A percentile compares a stretch with the other conserved stretches of the same genome.
Conservation (phyloP, 345 rosid genomes). For the Bretschneidera sinensis region DNA sequence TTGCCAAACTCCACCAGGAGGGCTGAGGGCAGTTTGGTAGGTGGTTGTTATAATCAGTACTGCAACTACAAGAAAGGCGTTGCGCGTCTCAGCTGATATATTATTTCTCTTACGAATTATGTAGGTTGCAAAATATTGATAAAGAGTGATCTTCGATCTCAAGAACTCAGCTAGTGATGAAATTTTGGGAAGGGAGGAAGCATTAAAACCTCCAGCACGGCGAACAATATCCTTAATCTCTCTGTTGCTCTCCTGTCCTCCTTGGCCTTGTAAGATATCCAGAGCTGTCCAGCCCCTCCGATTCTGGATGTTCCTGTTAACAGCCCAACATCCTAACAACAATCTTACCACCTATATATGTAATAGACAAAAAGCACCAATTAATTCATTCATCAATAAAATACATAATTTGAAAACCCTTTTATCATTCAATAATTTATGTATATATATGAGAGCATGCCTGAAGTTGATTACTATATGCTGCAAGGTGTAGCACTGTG, state of each 20-base stretch:
- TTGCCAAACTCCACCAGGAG: conserved; percentile 22
- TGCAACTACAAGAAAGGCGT: conserved; percentile 23
- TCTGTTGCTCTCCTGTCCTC: background rate
- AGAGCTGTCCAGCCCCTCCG: background rate
- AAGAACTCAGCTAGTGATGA: conserved; percentile 9
- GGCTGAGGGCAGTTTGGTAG: conserved; percentile 23
- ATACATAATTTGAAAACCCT: too few relatives aligned
- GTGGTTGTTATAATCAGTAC: conserved; percentile 30
- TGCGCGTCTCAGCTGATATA: conserved; percentile 20
- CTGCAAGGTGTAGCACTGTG: conserved; percentile 24
- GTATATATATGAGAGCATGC: conserved; percentile 12
- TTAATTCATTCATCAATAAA: background rate
- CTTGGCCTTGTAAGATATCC: conserved; percentile 2
- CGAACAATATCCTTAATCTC: conserved; percentile 2
- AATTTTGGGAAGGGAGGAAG: background rate
- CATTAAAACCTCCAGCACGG: conserved; percentile 1
- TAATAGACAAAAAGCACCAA: background rate
- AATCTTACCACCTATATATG: conserved; percentile 19
- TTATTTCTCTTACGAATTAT: conserved; percentile 2
- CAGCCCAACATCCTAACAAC: conserved; percentile 3
- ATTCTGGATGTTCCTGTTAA: conserved; percentile 17
- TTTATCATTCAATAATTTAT: too few relatives aligned
- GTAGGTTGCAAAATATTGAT: background rate
- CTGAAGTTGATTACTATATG: conserved; percentile 1
- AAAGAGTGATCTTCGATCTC: conserved; percentile 1